Percentiles rank a stretch among this genome's conserved stretches.
Evolutionary conservation across 1,139 yeast species (phyloP).

Genomic region (Debaryomyces fabryi): DNA sequence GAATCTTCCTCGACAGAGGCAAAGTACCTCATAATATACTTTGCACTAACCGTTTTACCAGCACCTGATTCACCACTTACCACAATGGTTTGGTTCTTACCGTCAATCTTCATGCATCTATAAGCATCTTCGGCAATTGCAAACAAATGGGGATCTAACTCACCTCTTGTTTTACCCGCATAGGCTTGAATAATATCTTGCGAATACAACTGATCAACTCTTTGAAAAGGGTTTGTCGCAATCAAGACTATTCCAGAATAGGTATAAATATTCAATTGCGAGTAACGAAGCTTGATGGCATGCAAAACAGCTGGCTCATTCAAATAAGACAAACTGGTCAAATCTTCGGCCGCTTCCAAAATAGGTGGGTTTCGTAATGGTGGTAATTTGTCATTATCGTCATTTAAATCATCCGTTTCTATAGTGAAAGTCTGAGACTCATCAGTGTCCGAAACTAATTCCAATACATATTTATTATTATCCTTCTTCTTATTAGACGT

Average conservation of each 20-base stretch:
- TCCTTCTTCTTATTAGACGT: slow-evolving; percentile 52
- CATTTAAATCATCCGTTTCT: slow-evolving; percentile 52
- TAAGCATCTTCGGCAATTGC: slow-evolving; percentile 99
- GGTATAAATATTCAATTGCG: slow-evolving; percentile 88
- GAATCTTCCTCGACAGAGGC: slow-evolving; percentile 85
- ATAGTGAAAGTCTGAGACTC: slow-evolving; percentile 51
- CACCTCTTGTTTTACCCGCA: slow-evolving; percentile 91
- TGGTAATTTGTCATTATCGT: slow-evolving; percentile 63
- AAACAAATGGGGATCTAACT: slow-evolving; percentile 92
- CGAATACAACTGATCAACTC: slow-evolving; percentile 87
- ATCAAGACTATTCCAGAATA: slow-evolving; percentile 96
- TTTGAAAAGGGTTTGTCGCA: slow-evolving; percentile 94
- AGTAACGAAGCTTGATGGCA: slow-evolving; percentile 87
- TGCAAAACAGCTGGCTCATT: slow-evolving; percentile 97
- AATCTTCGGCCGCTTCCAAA: slow-evolving; percentile 91
- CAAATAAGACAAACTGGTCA: slow-evolving; percentile 86
- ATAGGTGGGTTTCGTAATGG: slow-evolving; percentile 92
- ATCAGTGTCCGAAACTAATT: slow-evolving; percentile 65
- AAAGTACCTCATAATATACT: slow-evolving; percentile 95
- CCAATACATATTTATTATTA: slow-evolving; percentile 58
- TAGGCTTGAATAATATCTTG: slow-evolving; percentile 92
- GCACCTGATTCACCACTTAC: slow-evolving; percentile 99
- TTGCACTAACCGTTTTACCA: slow-evolving; percentile 97
- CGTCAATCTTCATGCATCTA: slow-evolving; percentile 86
- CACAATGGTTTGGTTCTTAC: slow-evolving; percentile 89